Evolutionary conservation across 164 flowering plant genomes (phyloP).

Genomic region (Aristolochia fimbriata): DNA sequence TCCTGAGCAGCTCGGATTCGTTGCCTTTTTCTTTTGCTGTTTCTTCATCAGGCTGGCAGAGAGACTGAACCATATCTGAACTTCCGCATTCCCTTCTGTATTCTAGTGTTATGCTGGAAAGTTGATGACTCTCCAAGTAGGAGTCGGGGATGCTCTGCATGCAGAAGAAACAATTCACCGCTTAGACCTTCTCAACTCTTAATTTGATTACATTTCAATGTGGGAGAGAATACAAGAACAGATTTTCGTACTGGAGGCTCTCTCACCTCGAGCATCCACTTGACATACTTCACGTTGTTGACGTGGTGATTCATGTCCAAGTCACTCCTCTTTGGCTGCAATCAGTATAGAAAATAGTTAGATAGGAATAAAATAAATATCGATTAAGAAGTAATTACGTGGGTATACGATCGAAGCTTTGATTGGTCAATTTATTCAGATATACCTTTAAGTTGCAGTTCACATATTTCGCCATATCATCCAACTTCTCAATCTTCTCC

Average conservation of each 20-base stretch:
- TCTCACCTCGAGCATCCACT: conserved; percentile 67
- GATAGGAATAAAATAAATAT: background rate
- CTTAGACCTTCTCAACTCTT: background rate
- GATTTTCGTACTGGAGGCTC: background rate
- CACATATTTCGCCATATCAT: conserved; percentile 34
- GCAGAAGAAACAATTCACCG: conserved; percentile 8
- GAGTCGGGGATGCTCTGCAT: conserved; percentile 50
- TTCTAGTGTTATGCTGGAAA: conserved; percentile 39
- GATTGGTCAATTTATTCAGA: no score
- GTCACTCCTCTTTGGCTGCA: conserved; percentile 60
- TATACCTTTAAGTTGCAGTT: conserved; percentile 49
- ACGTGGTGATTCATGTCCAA: conserved; percentile 71
- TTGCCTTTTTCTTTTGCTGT: conserved; percentile 10
- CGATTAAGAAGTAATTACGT: background rate
- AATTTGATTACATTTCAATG: no score
- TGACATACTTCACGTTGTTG: conserved; percentile 55
- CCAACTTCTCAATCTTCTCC: conserved; percentile 47
- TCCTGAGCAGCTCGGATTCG: conserved; percentile 15
- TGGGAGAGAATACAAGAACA: background rate
- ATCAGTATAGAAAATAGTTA: conserved; percentile 7
- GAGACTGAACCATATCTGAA: conserved; percentile 51
- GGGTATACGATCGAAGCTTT: background rate
- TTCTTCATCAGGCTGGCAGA: conserved; percentile 43
- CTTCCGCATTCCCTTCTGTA: conserved; percentile 61
- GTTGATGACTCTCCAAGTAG: conserved; percentile 41